A percentile compares a stretch with the other conserved stretches of the same genome.
Evolutionary conservation across 495 filamentous ascomycete species (phyloP).

Genomic region (Xylaria longipes): DNA sequence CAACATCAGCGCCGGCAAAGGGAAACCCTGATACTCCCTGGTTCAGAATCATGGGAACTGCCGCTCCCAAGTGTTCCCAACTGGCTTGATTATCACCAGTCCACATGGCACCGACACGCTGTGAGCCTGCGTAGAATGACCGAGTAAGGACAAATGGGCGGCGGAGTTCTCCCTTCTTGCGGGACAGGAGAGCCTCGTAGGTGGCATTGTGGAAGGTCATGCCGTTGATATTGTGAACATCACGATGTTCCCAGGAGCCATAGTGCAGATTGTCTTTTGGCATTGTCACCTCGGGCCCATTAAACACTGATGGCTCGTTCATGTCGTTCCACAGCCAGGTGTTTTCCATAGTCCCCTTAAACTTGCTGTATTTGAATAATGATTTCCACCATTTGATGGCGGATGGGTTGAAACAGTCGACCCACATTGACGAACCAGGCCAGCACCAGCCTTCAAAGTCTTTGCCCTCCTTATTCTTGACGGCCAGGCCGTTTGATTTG

Average conservation of each 20-base stretch:
- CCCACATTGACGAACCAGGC: conserved; percentile 95
- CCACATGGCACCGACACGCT: conserved; percentile 95
- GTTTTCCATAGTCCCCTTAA: conserved; percentile 82
- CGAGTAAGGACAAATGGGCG: conserved; percentile 93
- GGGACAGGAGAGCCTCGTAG: conserved; percentile 77
- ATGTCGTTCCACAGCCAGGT: conserved; percentile 99
- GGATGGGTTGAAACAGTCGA: conserved; percentile 91
- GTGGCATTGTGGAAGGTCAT: conserved; percentile 94
- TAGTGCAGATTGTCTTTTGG: conserved; percentile 95
- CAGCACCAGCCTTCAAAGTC: conserved; percentile 97
- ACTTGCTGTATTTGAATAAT: conserved; percentile 85
- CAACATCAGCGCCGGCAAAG: conserved; percentile 94
- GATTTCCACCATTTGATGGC: conserved; percentile 86
- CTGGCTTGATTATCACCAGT: conserved; percentile 95
- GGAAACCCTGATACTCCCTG: conserved; percentile 93
- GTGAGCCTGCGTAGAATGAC: conserved; percentile 87
- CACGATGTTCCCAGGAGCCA: conserved; percentile 94
- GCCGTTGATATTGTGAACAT: conserved; percentile 94
- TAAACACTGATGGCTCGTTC: conserved; percentile 99
- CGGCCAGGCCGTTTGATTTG: conserved; percentile 79
- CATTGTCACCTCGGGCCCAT: conserved; percentile 96
- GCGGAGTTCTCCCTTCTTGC: conserved; percentile 76
- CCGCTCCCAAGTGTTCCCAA: conserved; percentile 87
- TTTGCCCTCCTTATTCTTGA: conserved; percentile 87
- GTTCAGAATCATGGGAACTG: conserved; percentile 90